Evolutionary conservation across 495 filamentous ascomycete genomes (phyloP), one percentile per base, ranked within the genome.

Genomic region (Lasiosphaeria ovina): DNA sequence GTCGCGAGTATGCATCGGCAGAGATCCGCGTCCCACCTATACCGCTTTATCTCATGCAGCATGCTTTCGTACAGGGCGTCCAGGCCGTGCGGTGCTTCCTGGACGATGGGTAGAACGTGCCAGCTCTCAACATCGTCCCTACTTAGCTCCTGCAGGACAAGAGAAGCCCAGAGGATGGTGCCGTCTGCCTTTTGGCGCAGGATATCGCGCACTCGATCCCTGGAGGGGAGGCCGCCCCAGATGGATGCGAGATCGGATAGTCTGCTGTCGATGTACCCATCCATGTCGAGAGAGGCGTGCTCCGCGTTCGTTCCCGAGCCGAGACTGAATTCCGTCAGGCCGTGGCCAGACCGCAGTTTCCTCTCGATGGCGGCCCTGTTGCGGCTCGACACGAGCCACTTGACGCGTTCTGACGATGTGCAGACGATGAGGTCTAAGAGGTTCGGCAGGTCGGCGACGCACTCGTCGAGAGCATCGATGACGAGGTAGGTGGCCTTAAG

Each of bases 381-480:
- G 9, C 51, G 51, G 35, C 51, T 53, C 1, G 73, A 76, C 9
- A 77, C 50, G 17, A 81, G 60, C 74, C 65, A 76, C 56, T 75
- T 78, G 60, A 75, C 58, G 33, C 33, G 55, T 35, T 38, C 36
- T 8, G 62, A 64, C 44, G 61, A 62, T 24, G 57, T 64, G 24
- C 60, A 38, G n/a, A 58, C 33, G n/a, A 79, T 70, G 32, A 77
- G 54, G 12, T 67, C 24, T 61, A 77, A 64, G 50, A 78, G 66
- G 12, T 66, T 31, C 9, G 48, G n/a, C 52, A 66, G 54, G 32
- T 63, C 72, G 3, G 45, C 55, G 4, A 56, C 62, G 52, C 77
- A 82, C 65, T 83, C 80, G 59, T 82, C 78, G 6, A 83, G 72
- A 6, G 78, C 80, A 63, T 83, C 80, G 49, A 82, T 68, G 0